Percentiles rank a stretch among this genome's conserved stretches.
These are phyloP conservation scores for Asterophora lycoperdoides DNA, from an alignment of 768 basidiomycete genomes.

Conservation along the genomic window DNA sequence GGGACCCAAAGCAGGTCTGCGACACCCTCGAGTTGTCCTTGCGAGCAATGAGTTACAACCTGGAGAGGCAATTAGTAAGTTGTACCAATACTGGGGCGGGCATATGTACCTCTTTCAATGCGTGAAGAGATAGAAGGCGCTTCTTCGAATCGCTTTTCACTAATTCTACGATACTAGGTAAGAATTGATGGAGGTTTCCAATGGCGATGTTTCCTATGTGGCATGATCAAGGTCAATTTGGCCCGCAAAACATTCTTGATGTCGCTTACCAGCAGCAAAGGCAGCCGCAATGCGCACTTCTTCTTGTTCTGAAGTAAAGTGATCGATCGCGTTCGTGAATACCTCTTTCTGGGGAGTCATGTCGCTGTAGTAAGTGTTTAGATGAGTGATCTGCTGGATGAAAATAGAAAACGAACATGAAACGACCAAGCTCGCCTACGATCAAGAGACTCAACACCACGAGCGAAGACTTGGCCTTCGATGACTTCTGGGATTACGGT, in stretches of 20 bases:
- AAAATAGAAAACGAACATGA: slow-evolving; percentile 53
- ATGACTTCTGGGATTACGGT: slow-evolving; percentile 35
- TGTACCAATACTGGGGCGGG: background rate
- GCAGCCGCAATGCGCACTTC: slow-evolving; percentile 89
- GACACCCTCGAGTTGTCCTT: slow-evolving; percentile 77
- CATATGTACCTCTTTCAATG: slow-evolving; percentile 78
- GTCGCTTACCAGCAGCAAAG: slow-evolving; percentile 77
- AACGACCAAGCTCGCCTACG: slow-evolving; percentile 90
- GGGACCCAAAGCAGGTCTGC: slow-evolving; percentile 91
- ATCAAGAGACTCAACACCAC: slow-evolving; percentile 83
- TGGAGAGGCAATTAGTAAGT: slow-evolving; percentile 21
- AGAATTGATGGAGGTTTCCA: slow-evolving; percentile 83
- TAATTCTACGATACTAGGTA: slow-evolving; percentile 79
- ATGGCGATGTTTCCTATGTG: slow-evolving; percentile 86
- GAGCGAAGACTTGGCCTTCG: slow-evolving; percentile 61
- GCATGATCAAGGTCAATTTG: background rate
- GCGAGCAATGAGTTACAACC: slow-evolving; percentile 90
- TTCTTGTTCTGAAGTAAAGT: slow-evolving; percentile 76
- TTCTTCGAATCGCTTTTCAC: slow-evolving; percentile 72
- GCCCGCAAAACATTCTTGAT: background rate
- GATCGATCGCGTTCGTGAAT: slow-evolving; percentile 68
- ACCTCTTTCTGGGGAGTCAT: slow-evolving; percentile 78
- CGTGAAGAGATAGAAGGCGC: slow-evolving; percentile 82
- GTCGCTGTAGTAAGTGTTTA: slow-evolving; percentile 53
- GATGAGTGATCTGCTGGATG: background rate